These are phyloP conservation scores for Blumeria hordei DNA, from an alignment of 2,329 filamentous ascomycete species.

Conservation along the genomic window DNA sequence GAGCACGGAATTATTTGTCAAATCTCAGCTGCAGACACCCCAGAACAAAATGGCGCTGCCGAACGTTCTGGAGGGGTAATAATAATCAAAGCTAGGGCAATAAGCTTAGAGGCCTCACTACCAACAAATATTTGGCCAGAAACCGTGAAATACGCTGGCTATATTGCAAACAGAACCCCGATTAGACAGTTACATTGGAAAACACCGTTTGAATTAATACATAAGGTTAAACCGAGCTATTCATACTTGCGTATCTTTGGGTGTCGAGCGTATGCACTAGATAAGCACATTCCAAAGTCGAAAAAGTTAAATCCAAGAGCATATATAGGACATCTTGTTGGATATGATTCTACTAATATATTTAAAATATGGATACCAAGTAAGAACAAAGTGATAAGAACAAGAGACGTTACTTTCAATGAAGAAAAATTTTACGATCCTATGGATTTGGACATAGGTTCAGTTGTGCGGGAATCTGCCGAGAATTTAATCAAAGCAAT, in stretches of 20 bases:
- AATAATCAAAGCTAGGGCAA: neutral
- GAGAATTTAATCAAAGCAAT: neutral
- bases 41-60: neutral
- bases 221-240: neutral
- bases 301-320: neutral
- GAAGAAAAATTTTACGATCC: neutral
- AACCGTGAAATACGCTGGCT: neutral
- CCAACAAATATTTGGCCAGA: neutral
- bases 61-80: neutral
- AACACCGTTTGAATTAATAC: neutral
- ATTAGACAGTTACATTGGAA: neutral
- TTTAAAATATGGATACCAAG: neutral
- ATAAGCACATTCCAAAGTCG: neutral
- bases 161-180: neutral
- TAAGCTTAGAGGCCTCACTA: neutral
- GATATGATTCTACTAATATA: neutral
- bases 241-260: neutral
- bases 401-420: neutral
- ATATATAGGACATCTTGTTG: neutral
- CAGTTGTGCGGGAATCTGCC: neutral
- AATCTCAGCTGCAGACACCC: neutral
- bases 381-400: neutral
- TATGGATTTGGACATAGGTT: neutral
- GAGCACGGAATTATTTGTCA: neutral
- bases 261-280: neutral